Evolutionary conservation across 768 basidiomycete genomes (phyloP).

Genomic region (Lentinula guzmanii): DNA sequence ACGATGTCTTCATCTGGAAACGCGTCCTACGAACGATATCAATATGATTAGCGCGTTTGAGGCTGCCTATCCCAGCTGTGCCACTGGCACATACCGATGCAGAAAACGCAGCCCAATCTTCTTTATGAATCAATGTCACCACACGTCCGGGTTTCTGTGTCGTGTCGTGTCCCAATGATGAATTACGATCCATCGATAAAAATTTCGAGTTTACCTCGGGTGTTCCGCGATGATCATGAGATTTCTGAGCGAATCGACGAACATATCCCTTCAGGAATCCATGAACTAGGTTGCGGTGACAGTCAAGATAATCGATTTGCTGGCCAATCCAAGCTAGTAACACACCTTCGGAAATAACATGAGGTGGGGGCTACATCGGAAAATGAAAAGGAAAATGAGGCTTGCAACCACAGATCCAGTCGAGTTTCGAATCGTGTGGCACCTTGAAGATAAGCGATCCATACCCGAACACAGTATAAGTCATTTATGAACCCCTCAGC

Average conservation of each 20-base stretch:
- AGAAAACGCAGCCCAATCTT: constrained; percentile 81
- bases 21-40: constrained; percentile 38
- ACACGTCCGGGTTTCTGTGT: constrained; percentile 77
- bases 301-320: not conserved
- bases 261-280: constrained; percentile 91
- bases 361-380: constrained; percentile 66
- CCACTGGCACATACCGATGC: constrained; percentile 36
- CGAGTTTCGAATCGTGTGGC: not conserved
- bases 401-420: not conserved
- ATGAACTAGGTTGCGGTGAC: constrained; percentile 34
- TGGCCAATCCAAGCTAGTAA: not conserved
- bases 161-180: not conserved
- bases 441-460: constrained; percentile 94
- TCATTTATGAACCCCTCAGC: not conserved
- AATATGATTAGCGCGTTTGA: too few relatives aligned
- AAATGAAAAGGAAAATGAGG: not conserved
- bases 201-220: constrained; percentile 47
- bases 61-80: not conserved
- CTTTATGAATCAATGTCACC: constrained; percentile 82
- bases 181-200: not conserved
- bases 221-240: constrained; percentile 91
- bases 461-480: constrained; percentile 84
- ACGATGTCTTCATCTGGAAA: constrained; percentile 73
- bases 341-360: constrained; percentile 63
- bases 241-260: constrained; percentile 84